Evolutionary conservation across 495 filamentous ascomycete genomes (phyloP).

Genomic region (Wilcoxina mikolae): DNA sequence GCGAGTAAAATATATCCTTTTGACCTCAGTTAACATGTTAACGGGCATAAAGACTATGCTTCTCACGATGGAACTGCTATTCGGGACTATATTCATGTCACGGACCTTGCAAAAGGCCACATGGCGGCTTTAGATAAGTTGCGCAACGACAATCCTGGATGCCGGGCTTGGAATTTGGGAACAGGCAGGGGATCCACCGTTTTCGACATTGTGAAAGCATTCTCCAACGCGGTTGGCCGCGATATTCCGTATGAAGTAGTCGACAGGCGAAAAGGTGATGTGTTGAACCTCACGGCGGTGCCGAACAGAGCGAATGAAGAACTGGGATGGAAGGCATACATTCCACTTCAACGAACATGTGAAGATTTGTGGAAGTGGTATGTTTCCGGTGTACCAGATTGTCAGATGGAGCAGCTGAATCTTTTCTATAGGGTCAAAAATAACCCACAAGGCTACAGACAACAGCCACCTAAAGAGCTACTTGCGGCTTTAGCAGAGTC

Average conservation of each 20-base stretch:
- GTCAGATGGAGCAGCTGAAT: neutral
- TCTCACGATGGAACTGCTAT: constrained; percentile 70
- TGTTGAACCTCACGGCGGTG: constrained; percentile 87
- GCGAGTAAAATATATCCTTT: constrained; percentile 39
- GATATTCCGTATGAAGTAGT: constrained; percentile 79
- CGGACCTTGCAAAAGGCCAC: constrained; percentile 81
- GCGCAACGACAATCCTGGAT: constrained; percentile 73
- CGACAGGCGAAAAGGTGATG: constrained; percentile 70
- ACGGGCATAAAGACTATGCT: constrained; percentile 59
- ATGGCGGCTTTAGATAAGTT: constrained; percentile 86
- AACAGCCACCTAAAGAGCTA: constrained; percentile 72
- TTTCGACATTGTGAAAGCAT: constrained; percentile 93
- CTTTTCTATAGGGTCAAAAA: constrained; percentile 45
- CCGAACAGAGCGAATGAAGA: constrained; percentile 73
- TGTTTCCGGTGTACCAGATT: neutral
- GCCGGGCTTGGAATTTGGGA: constrained; percentile 91
- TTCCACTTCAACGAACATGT: constrained; percentile 82
- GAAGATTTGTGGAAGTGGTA: constrained; percentile 86
- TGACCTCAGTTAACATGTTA: constrained; percentile 12
- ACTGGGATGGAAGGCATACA: constrained; percentile 81
- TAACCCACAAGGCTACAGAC: constrained; percentile 88
- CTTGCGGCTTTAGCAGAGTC: constrained; percentile 31
- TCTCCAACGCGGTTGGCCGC: constrained; percentile 68
- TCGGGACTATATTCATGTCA: constrained; percentile 66
- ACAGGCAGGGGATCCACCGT: constrained; percentile 93